Conservation (phyloP, 305 asterid genomes). For the Solanum hybrid region DNA sequence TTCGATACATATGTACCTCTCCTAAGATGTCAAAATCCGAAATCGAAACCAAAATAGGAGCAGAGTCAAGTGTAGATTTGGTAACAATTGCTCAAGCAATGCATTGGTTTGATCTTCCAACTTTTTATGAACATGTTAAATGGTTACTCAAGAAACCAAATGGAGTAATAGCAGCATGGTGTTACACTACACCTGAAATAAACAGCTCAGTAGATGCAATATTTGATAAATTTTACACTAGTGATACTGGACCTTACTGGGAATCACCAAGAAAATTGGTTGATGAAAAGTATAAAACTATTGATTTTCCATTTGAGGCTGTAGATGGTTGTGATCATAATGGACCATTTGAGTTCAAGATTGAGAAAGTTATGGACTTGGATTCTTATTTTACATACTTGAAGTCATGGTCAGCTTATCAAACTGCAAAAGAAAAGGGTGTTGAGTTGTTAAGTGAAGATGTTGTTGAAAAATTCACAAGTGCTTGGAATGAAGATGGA, state of each 20-base stretch:
- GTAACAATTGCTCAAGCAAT: constrained; percentile 12
- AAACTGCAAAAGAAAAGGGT: constrained; percentile 24
- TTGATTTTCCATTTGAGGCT: constrained; percentile 28
- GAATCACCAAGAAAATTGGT: constrained; percentile 6
- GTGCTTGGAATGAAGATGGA: constrained; percentile 33
- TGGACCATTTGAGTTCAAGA: constrained; percentile 25
- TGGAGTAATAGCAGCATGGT: constrained; percentile 10
- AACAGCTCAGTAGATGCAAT: constrained; percentile 3
- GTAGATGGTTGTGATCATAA: constrained; percentile 20
- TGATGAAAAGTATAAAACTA: constrained; percentile 12
- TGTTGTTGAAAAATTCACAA: constrained; percentile 8
- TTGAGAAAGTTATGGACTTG: constrained; percentile 19
- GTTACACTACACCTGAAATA: constrained; percentile 15
- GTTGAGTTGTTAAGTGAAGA: constrained; percentile 18
- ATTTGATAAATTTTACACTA: constrained; percentile 1
- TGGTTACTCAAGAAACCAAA: constrained; percentile 14
- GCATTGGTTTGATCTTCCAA: constrained; percentile 15
- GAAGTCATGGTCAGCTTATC: constrained; percentile 22
- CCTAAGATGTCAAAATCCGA: constrained; percentile 16
- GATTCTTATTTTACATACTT: constrained; percentile 10
- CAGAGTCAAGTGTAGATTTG: background rate
- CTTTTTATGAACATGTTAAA: constrained; percentile 4
- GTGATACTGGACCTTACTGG: background rate
- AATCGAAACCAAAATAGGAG: background rate
- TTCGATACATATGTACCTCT: constrained; percentile 50